Conservation (phyloP, 1,284 basidiomycete species). For the Laetiporus sulphureus region DNA sequence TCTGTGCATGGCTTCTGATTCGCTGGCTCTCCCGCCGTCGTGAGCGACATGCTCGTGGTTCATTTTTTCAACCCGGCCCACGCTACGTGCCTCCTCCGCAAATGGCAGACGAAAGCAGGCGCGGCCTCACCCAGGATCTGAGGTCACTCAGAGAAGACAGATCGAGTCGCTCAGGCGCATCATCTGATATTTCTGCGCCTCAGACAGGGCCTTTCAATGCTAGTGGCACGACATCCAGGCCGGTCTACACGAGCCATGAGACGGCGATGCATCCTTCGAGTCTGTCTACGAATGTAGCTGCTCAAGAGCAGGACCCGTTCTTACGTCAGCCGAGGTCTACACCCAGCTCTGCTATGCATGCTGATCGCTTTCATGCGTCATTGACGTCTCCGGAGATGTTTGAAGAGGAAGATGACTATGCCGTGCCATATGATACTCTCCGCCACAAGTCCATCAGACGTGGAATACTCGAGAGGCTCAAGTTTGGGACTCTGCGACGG, state of each 20-base stretch:
- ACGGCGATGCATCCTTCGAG: too few relatives aligned
- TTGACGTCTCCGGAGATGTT: background rate
- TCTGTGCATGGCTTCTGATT: slow-evolving; percentile 20
- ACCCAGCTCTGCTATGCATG: too few relatives aligned
- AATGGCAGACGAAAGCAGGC: background rate
- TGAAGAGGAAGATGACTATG: slow-evolving; percentile 12
- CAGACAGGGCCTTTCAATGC: too few relatives aligned
- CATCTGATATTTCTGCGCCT: too few relatives aligned
- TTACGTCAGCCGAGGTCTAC: too few relatives aligned
- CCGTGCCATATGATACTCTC: slow-evolving; percentile 21
- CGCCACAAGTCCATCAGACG: slow-evolving; percentile 28
- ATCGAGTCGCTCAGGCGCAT: too few relatives aligned
- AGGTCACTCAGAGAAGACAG: background rate
- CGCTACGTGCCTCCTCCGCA: slow-evolving; percentile 27
- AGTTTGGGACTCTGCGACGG: slow-evolving; percentile 17
- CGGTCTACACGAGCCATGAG: too few relatives aligned
- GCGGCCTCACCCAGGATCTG: background rate
- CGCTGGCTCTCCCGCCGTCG: slow-evolving; percentile 16
- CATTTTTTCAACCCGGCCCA: slow-evolving; percentile 30
- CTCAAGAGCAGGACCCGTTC: too few relatives aligned
- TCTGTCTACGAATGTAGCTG: too few relatives aligned
- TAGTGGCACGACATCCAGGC: too few relatives aligned
- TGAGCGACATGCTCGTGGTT: slow-evolving; percentile 5
- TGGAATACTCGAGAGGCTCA: slow-evolving; percentile 25
- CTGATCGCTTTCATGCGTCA: too few relatives aligned